These are phyloP conservation scores for Mycena crocata DNA, from an alignment of 768 basidiomycete species.

Conservation along the genomic window DNA sequence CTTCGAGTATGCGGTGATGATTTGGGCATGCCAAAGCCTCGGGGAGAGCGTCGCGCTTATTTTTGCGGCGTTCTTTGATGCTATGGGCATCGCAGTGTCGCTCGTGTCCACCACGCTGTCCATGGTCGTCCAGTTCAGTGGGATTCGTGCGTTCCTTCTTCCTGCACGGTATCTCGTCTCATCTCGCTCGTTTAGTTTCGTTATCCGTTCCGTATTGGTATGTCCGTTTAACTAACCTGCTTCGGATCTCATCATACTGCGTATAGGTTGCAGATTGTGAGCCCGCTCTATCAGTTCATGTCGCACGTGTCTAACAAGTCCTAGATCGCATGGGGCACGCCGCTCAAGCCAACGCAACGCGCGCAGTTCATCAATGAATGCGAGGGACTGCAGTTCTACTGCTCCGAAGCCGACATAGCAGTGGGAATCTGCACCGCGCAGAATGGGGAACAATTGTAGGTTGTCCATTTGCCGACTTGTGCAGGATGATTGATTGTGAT, in stretches of 20 bases:
- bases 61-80: conserved; percentile 33
- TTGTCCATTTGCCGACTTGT: background rate
- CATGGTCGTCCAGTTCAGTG: conserved; percentile 30
- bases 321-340: conserved; percentile 34
- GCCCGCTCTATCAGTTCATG: background rate
- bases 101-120: conserved; percentile 30
- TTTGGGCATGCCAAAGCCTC: conserved; percentile 26
- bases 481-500: background rate
- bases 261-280: conserved; percentile 26
- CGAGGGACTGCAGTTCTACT: conserved; percentile 32
- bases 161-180: background rate
- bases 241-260: background rate
- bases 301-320: background rate
- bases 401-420: conserved; percentile 27
- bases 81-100: conserved; percentile 31
- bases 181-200: conserved; percentile 9
- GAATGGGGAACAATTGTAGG: conserved; percentile 30
- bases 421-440: conserved; percentile 30
- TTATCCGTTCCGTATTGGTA: conserved; percentile 29
- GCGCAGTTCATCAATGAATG: conserved; percentile 35
- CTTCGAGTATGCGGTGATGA: conserved; percentile 30
- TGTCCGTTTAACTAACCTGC: background rate
- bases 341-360: conserved; percentile 29
- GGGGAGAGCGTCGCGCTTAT: conserved; percentile 32
- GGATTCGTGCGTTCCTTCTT: conserved; percentile 22